Base-by-base conservation (phyloP, 345 rosid species). In the Pistacia atlantica region DNA sequence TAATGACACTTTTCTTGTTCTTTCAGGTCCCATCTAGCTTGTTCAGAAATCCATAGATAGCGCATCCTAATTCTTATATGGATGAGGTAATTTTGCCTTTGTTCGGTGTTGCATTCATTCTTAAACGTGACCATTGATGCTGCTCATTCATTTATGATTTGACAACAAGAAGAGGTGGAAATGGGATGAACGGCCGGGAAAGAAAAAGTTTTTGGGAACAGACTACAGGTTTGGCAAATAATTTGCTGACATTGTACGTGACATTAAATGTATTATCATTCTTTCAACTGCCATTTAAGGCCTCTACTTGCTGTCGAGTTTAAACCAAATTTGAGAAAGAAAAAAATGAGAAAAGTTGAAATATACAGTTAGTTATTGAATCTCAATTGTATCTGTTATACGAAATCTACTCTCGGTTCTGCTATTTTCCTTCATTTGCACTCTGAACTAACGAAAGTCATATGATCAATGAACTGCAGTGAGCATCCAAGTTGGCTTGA, bases 21-120 rank as follows among this genome's bases (percentile, higher is more conserved):
- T 78, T 81, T 77, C 91, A 88, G 97, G 89, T 90, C 54, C 84
- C 91, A 11, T 83, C 96, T 70, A 84, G 80, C 80, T 84, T 88
- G 74, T 88, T 87, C 87, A 83, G 75, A 76, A 83, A 77, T 33
- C 73, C 22, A n/a, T 83, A 76, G 76, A 42, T 69, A 31, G 1
- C 6, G 17, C 42, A 14, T 52, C 56, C 58, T 52, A 48, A 8
- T 18, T 18, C 38, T 54, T 52, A 38, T 9, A 46, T 16, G 6
- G 54, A 22, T 16, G 63, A 31, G 20, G 51, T 48, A 74, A 0
- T 74, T 63, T 51, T 65, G 69, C 38, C 51, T 33, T 5, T 16
- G 48, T 35, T 51, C 20, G 10, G 8, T 20, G 13, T 74, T 55
- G 4, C 18, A 3, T 59, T 60, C 66, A 28, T 49, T 59, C 22